These are phyloP conservation scores for Xylariaceae sp. DNA, from an alignment of 2,329 filamentous ascomycete genomes.

Conservation along the genomic window DNA sequence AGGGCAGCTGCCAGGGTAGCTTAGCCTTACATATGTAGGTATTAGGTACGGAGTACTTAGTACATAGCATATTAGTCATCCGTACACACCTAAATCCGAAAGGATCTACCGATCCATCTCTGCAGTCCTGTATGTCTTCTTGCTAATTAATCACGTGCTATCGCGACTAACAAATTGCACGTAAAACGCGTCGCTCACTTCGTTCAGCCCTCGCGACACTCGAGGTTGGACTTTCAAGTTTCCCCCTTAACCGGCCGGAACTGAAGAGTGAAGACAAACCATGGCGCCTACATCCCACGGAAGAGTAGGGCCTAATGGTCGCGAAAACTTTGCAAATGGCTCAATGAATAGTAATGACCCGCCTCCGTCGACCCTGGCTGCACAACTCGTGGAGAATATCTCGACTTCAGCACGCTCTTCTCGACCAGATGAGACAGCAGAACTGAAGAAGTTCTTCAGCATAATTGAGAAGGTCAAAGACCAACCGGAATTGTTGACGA, in stretches of 20 bases:
- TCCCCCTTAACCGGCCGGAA: not conserved
- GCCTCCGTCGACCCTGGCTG: constrained; percentile 81
- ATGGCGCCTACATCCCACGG: constrained; percentile 40
- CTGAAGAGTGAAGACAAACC: constrained; percentile 3
- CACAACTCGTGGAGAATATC: constrained; percentile 82
- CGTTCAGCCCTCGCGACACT: not conserved
- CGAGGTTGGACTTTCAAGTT: constrained; percentile 1
- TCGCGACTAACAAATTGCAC: constrained; percentile 24
- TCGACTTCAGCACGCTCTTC: constrained; percentile 65
- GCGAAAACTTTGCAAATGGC: constrained; percentile 29
- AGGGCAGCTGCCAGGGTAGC: no score
- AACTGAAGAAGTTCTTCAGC: constrained; percentile 71
- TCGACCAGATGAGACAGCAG: constrained; percentile 68
- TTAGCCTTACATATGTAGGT: no score
- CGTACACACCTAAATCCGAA: not conserved
- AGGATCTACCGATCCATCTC: not conserved
- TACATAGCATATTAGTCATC: no score
- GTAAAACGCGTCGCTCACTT: constrained; percentile 16
- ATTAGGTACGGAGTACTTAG: no score
- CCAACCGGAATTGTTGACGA: constrained; percentile 57
- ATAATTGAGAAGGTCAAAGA: constrained; percentile 59
- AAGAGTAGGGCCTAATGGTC: constrained; percentile 28
- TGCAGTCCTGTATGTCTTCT: not conserved
- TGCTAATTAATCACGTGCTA: constrained; percentile 15
- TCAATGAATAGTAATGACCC: constrained; percentile 35